phyloP scores from a whole-genome alignment of 2,329 filamentous ascomycete genomes.

The Coniochaeta pulveracea region DNA sequence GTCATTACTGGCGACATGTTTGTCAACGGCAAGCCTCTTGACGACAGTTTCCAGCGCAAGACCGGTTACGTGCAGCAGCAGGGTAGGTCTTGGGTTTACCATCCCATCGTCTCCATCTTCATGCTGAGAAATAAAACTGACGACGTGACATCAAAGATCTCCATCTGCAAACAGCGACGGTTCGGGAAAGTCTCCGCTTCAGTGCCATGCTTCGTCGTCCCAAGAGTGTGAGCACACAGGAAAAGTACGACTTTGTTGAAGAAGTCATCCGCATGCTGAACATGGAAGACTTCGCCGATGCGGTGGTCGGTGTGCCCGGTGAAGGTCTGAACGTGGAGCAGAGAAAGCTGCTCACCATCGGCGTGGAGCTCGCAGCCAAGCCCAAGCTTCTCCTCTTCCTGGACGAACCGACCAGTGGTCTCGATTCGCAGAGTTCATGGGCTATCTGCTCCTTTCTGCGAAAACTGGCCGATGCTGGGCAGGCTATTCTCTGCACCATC shows the following conservation, averaged over 20 bases:
- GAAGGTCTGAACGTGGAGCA: slow-evolving; percentile 51
- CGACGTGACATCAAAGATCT: slow-evolving; percentile 28
- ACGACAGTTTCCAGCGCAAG: slow-evolving; percentile 49
- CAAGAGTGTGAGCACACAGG: slow-evolving; percentile 34
- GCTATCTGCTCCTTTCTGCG: slow-evolving; percentile 58
- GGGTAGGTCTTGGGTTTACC: slow-evolving; percentile 20
- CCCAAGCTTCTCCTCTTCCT: slow-evolving; percentile 51
- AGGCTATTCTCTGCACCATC: slow-evolving; percentile 38
- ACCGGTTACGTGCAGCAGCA: slow-evolving; percentile 60
- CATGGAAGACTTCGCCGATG: slow-evolving; percentile 56
- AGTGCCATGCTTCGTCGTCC: slow-evolving; percentile 49
- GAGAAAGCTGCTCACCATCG: slow-evolving; percentile 50
- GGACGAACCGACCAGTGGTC: slow-evolving; percentile 64
- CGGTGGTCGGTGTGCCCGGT: slow-evolving; percentile 52
- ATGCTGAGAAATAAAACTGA: neutral
- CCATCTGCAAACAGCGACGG: slow-evolving; percentile 42
- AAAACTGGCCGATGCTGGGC: slow-evolving; percentile 44
- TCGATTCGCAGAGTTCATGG: slow-evolving; percentile 65
- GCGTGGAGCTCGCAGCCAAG: slow-evolving; percentile 45
- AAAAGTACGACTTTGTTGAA: slow-evolving; percentile 52
- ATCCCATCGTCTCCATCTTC: neutral
- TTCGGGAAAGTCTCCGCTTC: slow-evolving; percentile 42
- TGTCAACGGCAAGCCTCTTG: slow-evolving; percentile 45
- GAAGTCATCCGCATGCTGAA: slow-evolving; percentile 55
- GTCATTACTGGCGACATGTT: slow-evolving; percentile 56